These are phyloP conservation scores for Saccharomycopsis fermentans DNA, from an alignment of 805 yeast species.

Conservation along the genomic window DNA sequence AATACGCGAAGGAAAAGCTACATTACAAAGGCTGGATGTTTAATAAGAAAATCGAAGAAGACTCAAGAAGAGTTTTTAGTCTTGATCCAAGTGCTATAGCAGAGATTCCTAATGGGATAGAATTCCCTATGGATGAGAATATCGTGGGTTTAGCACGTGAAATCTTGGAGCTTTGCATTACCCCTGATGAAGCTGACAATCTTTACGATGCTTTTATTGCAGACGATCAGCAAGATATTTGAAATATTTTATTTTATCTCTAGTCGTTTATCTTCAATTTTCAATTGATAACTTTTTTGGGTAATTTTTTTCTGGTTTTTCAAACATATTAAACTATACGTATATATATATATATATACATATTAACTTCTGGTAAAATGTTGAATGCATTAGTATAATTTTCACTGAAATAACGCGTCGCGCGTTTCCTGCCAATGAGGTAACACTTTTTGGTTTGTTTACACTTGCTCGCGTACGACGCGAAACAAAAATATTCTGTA, in stretches of 20 bases:
- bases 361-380: no score
- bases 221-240: slow-evolving; percentile 10
- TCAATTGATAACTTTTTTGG: no score
- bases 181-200: slow-evolving; percentile 73
- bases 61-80: slow-evolving; percentile 35
- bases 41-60: slow-evolving; percentile 34
- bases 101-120: slow-evolving; percentile 46
- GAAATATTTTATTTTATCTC: no score
- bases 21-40: slow-evolving; percentile 23
- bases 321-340: no score
- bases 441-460: not conserved
- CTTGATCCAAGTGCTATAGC: slow-evolving; percentile 20
- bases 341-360: no score
- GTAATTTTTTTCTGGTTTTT: no score
- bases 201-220: slow-evolving; percentile 34
- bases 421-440: not conserved
- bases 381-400: no score
- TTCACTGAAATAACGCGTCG: not conserved
- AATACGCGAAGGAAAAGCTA: slow-evolving; percentile 22
- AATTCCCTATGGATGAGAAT: slow-evolving; percentile 50
- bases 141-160: slow-evolving; percentile 63
- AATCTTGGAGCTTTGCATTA: slow-evolving; percentile 54
- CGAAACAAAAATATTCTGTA: not conserved
- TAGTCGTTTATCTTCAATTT: no score
- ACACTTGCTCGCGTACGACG: not conserved